These are phyloP conservation scores for Biscogniauxia sp. DNA, from an alignment of 2,329 filamentous ascomycete genomes.

Conservation along the genomic window DNA sequence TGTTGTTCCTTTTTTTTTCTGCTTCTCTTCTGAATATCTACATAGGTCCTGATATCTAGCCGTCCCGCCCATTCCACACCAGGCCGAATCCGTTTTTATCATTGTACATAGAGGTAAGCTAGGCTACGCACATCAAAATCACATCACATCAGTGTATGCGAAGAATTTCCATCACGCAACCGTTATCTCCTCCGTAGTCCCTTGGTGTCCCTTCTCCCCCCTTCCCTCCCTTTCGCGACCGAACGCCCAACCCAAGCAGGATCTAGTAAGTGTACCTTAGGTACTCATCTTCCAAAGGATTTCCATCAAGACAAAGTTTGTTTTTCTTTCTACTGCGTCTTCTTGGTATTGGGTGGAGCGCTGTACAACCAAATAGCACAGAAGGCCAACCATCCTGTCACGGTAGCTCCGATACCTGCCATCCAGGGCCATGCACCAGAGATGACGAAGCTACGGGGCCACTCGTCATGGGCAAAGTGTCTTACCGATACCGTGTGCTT, in stretches of 20 bases:
- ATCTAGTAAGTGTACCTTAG: neutral
- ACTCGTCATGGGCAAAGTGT: constrained; percentile 97
- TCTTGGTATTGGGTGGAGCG: constrained; percentile 40
- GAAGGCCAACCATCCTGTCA: constrained; percentile 81
- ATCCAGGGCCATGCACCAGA: constrained; percentile 94
- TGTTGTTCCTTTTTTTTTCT: neutral
- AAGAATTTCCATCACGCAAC: too few relatives aligned
- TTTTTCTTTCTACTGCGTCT: constrained; percentile 25
- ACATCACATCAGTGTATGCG: too few relatives aligned
- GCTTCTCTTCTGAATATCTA: too few relatives aligned
- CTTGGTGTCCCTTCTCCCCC: too few relatives aligned
- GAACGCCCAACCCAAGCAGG: neutral
- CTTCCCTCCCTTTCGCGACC: too few relatives aligned
- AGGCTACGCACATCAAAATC: too few relatives aligned
- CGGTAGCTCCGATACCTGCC: constrained; percentile 78
- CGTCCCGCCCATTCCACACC: neutral
- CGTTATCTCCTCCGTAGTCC: too few relatives aligned
- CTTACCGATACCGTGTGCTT: constrained; percentile 93
- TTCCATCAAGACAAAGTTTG: neutral
- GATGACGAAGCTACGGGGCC: constrained; percentile 86
- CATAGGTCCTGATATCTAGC: neutral
- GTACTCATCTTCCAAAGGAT: neutral
- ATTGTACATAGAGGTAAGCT: too few relatives aligned
- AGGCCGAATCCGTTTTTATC: too few relatives aligned
- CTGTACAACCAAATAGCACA: constrained; percentile 83